A percentile compares a stretch with the other conserved stretches of the same genome.
phyloP scores from a whole-genome alignment of 306 rosid species.

The Boehmeria nivea region DNA sequence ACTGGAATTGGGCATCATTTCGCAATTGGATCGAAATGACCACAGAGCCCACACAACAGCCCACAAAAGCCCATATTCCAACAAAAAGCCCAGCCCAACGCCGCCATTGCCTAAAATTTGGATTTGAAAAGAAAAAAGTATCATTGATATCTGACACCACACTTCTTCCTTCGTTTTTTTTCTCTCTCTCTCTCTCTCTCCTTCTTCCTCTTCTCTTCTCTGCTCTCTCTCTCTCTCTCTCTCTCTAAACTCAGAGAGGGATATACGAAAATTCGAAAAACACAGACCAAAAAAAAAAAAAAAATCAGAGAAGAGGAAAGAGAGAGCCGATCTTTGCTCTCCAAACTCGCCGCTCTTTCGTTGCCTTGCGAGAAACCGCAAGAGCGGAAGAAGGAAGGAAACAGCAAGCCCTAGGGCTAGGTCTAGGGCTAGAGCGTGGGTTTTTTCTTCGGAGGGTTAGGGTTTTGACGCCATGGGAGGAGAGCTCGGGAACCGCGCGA shows the following conservation, averaged over 20 bases:
- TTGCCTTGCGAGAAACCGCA: background rate
- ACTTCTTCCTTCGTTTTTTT: background rate
- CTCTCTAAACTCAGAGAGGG: background rate
- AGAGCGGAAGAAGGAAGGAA: background rate
- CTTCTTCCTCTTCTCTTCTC: background rate
- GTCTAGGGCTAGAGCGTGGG: too few species aligned
- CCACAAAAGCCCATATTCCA: background rate
- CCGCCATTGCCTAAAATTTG: background rate
- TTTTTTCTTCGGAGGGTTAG: conserved; percentile 10
- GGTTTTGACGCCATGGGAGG: conserved; percentile 10
- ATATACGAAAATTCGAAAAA: background rate
- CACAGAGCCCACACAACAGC: background rate
- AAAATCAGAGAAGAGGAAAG: background rate
- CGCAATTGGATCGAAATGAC: too few species aligned
- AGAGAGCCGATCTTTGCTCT: background rate
- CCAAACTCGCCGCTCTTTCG: background rate
- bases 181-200: conserved; percentile 2
- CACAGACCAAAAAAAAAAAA: background rate
- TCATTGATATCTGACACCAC: conserved; percentile 8
- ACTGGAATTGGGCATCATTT: too few species aligned
- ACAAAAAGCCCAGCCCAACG: background rate
- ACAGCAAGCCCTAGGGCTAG: conserved; percentile 6
- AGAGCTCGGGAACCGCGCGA: background rate
- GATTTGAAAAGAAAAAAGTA: conserved; percentile 25
- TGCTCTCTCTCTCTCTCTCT: background rate